Percentiles rank a stretch among this genome's conserved stretches.
phyloP scores from a whole-genome alignment of 257 asterid genomes.

The Gentiana straminea region DNA sequence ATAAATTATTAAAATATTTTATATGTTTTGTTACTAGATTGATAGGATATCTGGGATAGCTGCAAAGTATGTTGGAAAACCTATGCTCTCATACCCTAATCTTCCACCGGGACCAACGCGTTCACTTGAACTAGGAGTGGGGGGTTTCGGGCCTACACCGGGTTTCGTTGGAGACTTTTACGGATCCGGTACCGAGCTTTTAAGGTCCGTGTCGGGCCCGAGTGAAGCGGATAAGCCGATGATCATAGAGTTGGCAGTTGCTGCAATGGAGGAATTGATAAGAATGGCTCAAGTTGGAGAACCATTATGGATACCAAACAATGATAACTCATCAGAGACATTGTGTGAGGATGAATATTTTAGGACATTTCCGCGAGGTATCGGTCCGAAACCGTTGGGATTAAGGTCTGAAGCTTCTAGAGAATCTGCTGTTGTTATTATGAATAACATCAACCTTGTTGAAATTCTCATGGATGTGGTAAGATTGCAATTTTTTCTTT shows the following conservation, averaged over 20 bases:
- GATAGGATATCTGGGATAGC: slow-evolving; percentile 71
- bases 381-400: slow-evolving; percentile 82
- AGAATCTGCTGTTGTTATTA: slow-evolving; percentile 80
- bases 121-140: slow-evolving; percentile 43
- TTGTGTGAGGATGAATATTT: slow-evolving; percentile 66
- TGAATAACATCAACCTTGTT: slow-evolving; percentile 74
- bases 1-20: neutral
- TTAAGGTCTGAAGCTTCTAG: slow-evolving; percentile 81
- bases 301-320: slow-evolving; percentile 49
- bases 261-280: slow-evolving; percentile 77
- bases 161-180: slow-evolving; percentile 36
- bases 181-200: slow-evolving; percentile 42
- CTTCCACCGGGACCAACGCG: slow-evolving; percentile 39
- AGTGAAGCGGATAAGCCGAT: slow-evolving; percentile 59
- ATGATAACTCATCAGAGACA: slow-evolving; percentile 23
- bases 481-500: neutral
- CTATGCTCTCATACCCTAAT: slow-evolving; percentile 41
- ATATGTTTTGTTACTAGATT: slow-evolving; percentile 26
- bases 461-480: slow-evolving; percentile 98
- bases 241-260: slow-evolving; percentile 65
- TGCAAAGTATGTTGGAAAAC: slow-evolving; percentile 59
- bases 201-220: slow-evolving; percentile 54
- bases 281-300: slow-evolving; percentile 61
- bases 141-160: slow-evolving; percentile 30
- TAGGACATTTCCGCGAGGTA: slow-evolving; percentile 75